phyloP scores from a whole-genome alignment of 306 rosid genomes.

The Cicer cuneatum region DNA sequence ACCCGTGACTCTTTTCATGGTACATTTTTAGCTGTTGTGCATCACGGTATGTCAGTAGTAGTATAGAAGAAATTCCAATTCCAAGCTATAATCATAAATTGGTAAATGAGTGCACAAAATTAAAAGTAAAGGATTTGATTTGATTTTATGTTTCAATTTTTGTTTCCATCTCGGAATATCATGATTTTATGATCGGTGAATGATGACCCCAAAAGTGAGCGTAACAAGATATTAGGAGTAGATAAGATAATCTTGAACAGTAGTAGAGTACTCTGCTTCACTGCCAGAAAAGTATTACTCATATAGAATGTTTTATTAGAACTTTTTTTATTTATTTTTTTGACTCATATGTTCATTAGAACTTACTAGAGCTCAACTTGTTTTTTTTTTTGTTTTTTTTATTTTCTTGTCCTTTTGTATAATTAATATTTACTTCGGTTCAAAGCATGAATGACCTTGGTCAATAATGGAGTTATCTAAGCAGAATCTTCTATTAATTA shows the following conservation, averaged over 20 bases:
- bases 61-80: conserved; percentile 6
- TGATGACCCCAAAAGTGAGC: conserved; percentile 43
- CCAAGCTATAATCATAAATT: neutral
- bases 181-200: conserved; percentile 37
- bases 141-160: conserved; percentile 12
- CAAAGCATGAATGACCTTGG: conserved; percentile 15
- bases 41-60: conserved; percentile 44
- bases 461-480: conserved; percentile 37
- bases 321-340: neutral
- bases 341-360: neutral
- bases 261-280: conserved; percentile 40
- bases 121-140: conserved; percentile 18
- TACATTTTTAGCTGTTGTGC: conserved; percentile 57
- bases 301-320: conserved; percentile 10
- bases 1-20: conserved; percentile 61
- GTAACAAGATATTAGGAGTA: conserved; percentile 27
- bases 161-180: conserved; percentile 45
- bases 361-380: conserved; percentile 1
- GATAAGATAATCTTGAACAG: conserved; percentile 42
- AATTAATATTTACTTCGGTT: conserved; percentile 34
- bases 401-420: neutral
- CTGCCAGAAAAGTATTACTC: conserved; percentile 39
- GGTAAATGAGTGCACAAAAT: conserved; percentile 23
- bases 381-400: conserved; percentile 8
- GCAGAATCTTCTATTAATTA: conserved; percentile 29